phyloP scores from a whole-genome alignment of 805 yeast species.

The Vanderwaltozyma tropicalis region DNA sequence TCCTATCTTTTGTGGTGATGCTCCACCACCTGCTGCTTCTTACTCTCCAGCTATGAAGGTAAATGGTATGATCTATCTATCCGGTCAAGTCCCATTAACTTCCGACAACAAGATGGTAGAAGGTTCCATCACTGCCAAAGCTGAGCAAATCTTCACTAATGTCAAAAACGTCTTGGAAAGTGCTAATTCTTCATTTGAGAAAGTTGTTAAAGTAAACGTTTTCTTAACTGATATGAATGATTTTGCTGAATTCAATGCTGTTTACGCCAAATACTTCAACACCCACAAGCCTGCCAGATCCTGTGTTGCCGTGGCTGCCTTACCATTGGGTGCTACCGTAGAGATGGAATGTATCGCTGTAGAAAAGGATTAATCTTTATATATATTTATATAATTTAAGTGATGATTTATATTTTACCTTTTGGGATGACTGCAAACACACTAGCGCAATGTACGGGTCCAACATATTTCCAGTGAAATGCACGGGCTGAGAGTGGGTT shows the following conservation, averaged over 20 bases:
- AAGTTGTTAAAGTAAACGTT: conserved; percentile 74
- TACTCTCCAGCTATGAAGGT: conserved; percentile 92
- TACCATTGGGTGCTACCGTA: conserved; percentile 74
- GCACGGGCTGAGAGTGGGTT: too few relatives aligned
- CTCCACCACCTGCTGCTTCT: conserved; percentile 95
- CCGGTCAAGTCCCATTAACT: conserved; percentile 90
- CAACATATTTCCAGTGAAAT: too few relatives aligned
- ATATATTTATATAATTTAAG: too few relatives aligned
- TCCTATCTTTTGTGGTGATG: conserved; percentile 21
- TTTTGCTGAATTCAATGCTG: conserved; percentile 74
- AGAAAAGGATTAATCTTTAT: conserved; percentile 37
- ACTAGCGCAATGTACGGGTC: too few relatives aligned
- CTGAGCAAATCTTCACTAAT: conserved; percentile 62
- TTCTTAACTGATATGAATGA: conserved; percentile 83
- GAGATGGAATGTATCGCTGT: conserved; percentile 90
- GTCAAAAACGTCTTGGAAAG: conserved; percentile 65
- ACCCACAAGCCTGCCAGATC: conserved; percentile 90
- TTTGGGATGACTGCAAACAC: too few relatives aligned
- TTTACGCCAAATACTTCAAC: conserved; percentile 64
- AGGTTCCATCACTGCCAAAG: conserved; percentile 64
- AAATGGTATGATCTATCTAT: conserved; percentile 75
- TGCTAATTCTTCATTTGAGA: conserved; percentile 70
- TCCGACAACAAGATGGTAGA: conserved; percentile 67
- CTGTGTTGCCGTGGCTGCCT: conserved; percentile 84
- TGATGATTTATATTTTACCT: too few relatives aligned